phyloP scores from a whole-genome alignment of 2,329 filamentous ascomycete species.

The Sarocladium strictum region DNA sequence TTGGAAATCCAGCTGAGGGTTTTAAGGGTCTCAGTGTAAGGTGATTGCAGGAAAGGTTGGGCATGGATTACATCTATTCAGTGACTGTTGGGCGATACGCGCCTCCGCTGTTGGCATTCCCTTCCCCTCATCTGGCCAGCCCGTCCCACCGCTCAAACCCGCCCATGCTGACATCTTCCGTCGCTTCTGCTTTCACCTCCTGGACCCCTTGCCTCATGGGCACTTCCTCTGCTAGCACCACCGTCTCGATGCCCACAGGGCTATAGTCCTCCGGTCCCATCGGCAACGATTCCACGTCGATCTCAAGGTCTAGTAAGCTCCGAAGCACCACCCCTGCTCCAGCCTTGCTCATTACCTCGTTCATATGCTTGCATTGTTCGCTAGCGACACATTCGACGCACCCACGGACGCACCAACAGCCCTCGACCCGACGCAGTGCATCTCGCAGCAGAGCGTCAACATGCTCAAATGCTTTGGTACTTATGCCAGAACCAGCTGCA shows the following conservation, averaged over 20 bases:
- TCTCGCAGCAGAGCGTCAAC: conserved; percentile 71
- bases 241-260: conserved; percentile 73
- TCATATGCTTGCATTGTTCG: conserved; percentile 77
- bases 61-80: too few relatives aligned
- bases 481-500: conserved; percentile 75
- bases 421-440: conserved; percentile 69
- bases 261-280: conserved; percentile 73
- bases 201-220: conserved; percentile 23
- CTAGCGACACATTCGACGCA: conserved; percentile 88
- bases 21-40: too few relatives aligned
- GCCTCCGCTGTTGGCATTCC: too few relatives aligned
- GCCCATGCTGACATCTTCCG: conserved; percentile 9
- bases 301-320: conserved; percentile 65
- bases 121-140: too few relatives aligned
- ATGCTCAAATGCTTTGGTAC: conserved; percentile 90
- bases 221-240: conserved; percentile 68
- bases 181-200: conserved; percentile 11
- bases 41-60: too few relatives aligned
- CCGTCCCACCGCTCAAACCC: conserved; percentile 12
- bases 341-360: conserved; percentile 90
- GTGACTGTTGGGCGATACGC: too few relatives aligned
- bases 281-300: conserved; percentile 78
- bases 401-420: conserved; percentile 70
- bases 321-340: conserved; percentile 78
- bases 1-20: too few relatives aligned